Evolutionary conservation across 768 basidiomycete genomes (phyloP).

Genomic region (Imleria badia): DNA sequence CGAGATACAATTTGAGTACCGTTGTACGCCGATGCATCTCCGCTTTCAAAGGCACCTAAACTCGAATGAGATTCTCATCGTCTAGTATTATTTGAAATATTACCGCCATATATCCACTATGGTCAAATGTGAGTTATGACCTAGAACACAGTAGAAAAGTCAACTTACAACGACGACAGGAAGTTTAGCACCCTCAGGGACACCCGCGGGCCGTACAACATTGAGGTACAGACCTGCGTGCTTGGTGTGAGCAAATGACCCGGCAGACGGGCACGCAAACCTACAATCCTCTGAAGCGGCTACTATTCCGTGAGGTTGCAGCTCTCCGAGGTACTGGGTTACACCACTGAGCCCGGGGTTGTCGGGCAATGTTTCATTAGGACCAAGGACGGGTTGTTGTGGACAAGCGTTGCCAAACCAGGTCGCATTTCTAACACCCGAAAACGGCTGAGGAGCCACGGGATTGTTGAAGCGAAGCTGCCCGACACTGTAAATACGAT

Average conservation of each 20-base stretch:
- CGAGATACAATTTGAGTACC: slow-evolving; percentile 22
- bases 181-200: slow-evolving; percentile 8
- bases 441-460: neutral
- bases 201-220: slow-evolving; percentile 3
- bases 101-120: too few relatives aligned
- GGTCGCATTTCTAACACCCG: neutral
- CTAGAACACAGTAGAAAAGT: too few relatives aligned
- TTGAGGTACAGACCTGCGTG: slow-evolving; percentile 26
- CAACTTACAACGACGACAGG: slow-evolving; percentile 24
- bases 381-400: slow-evolving; percentile 28
- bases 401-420: slow-evolving; percentile 38
- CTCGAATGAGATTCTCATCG: neutral
- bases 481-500: slow-evolving; percentile 3
- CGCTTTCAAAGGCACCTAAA: slow-evolving; percentile 13
- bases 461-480: slow-evolving; percentile 22
- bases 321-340: slow-evolving; percentile 1
- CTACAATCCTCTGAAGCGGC: slow-evolving; percentile 16
- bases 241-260: neutral
- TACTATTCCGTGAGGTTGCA: neutral
- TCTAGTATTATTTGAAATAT: too few relatives aligned
- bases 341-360: neutral
- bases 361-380: neutral
- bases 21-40: slow-evolving; percentile 7
- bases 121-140: too few relatives aligned
- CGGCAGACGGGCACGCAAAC: neutral